phyloP scores from a whole-genome alignment of 78 protist genomes.

The Dictyostelium purpureum region DNA sequence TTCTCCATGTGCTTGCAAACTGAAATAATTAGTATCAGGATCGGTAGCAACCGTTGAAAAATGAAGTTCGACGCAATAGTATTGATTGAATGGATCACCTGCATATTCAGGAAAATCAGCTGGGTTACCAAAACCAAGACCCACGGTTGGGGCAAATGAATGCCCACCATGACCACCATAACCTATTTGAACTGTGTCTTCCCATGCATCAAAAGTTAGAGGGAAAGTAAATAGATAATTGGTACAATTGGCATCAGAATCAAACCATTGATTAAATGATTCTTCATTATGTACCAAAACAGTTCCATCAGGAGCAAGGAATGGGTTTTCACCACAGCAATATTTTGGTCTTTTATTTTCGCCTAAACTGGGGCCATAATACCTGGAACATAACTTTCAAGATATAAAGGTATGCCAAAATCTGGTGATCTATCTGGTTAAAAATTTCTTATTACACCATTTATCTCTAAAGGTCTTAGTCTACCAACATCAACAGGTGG shows the following conservation, averaged over 20 bases:
- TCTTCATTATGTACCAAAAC: not conserved
- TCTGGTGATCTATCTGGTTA: not conserved
- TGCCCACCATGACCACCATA: too few species aligned
- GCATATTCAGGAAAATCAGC: not conserved
- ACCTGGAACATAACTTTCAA: not conserved
- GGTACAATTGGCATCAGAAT: not conserved
- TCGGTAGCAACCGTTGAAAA: not conserved
- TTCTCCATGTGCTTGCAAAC: not conserved
- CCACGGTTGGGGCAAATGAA: not conserved
- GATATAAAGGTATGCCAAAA: not conserved
- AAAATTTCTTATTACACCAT: not conserved
- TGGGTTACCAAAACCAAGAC: not conserved
- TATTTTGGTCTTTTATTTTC: not conserved
- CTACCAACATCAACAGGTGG: not conserved
- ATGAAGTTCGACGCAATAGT: not conserved
- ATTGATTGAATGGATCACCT: not conserved
- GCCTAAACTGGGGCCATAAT: not conserved
- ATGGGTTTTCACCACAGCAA: not conserved
- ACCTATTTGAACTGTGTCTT: not conserved
- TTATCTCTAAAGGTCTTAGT: not conserved
- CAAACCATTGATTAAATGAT: constrained; percentile 1
- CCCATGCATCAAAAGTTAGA: not conserved
- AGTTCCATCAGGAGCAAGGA: not conserved
- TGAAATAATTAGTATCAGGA: not conserved
- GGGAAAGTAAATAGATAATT: not conserved